phyloP scores from a whole-genome alignment of 139 green algal genomes.

The Helicosporidium sp. region DNA sequence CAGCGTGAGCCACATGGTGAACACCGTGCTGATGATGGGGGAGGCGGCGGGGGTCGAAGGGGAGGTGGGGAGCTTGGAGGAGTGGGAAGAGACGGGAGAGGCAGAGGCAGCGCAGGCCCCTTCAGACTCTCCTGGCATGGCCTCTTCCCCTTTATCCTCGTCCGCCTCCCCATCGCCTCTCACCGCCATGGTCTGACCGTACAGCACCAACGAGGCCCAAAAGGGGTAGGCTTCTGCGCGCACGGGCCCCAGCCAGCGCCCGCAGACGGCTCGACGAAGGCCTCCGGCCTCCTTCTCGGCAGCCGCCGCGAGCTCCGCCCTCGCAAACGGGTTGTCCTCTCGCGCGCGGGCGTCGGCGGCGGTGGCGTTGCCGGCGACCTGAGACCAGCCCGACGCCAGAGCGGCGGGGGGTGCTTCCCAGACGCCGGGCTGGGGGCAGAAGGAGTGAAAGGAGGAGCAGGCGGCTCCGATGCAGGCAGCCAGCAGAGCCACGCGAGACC shows the following conservation, averaged over 20 bases:
- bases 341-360: too few species aligned
- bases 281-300: neutral
- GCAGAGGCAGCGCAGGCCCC: too few species aligned
- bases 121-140: too few species aligned
- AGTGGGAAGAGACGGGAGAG: too few species aligned
- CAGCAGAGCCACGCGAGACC: conserved; percentile 2
- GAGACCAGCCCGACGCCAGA: too few species aligned
- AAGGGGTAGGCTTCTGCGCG: conserved; percentile 31
- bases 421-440: conserved; percentile 71
- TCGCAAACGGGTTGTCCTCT: too few species aligned
- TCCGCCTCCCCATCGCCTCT: conserved; percentile 3
- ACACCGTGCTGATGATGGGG: conserved; percentile 47
- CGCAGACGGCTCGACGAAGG: conserved; percentile 24
- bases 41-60: neutral
- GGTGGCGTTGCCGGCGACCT: too few species aligned
- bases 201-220: conserved; percentile 53
- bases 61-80: too few species aligned
- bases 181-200: conserved; percentile 20
- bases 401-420: too few species aligned
- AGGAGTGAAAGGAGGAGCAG: conserved; percentile 51
- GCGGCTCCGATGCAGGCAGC: neutral
- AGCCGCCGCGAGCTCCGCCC: conserved; percentile 1
- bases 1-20: conserved; percentile 65
- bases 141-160: neutral
- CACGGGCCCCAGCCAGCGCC: conserved; percentile 50